These are phyloP conservation scores for Pelargonium cotyledonis DNA, from an alignment of 441 rosid species.

Conservation along the genomic window DNA sequence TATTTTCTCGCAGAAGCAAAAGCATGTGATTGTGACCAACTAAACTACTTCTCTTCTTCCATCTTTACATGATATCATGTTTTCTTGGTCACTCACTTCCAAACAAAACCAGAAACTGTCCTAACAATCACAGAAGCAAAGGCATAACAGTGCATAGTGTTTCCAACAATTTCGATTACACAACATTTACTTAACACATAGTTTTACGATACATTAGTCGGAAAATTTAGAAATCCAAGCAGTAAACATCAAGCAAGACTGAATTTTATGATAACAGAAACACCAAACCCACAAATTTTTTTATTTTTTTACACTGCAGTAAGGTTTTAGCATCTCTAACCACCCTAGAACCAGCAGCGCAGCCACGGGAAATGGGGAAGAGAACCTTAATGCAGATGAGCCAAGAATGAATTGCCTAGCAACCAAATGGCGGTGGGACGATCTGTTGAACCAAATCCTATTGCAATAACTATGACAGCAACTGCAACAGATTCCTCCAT, in stretches of 20 bases:
- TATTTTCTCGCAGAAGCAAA: too few relatives aligned
- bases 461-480: constrained; percentile 4
- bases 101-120: neutral
- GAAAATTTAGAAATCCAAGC: too few relatives aligned
- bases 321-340: constrained; percentile 22
- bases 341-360: constrained; percentile 11
- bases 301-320: constrained; percentile 10
- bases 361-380: constrained; percentile 19
- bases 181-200: neutral
- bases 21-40: neutral
- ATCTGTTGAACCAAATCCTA: constrained; percentile 24
- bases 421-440: constrained; percentile 35
- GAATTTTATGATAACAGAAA: too few relatives aligned
- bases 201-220: too few relatives aligned
- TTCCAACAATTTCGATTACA: neutral
- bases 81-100: too few relatives aligned
- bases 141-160: neutral
- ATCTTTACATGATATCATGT: too few relatives aligned
- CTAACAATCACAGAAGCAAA: neutral
- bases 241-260: too few relatives aligned
- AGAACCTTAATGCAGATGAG: constrained; percentile 38
- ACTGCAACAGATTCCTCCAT: constrained; percentile 20
- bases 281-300: too few relatives aligned
- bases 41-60: neutral
- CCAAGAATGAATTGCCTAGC: constrained; percentile 98